These are phyloP conservation scores for Sporothrix protearum DNA, from an alignment of 2,329 filamentous ascomycete species.

Conservation along the genomic window DNA sequence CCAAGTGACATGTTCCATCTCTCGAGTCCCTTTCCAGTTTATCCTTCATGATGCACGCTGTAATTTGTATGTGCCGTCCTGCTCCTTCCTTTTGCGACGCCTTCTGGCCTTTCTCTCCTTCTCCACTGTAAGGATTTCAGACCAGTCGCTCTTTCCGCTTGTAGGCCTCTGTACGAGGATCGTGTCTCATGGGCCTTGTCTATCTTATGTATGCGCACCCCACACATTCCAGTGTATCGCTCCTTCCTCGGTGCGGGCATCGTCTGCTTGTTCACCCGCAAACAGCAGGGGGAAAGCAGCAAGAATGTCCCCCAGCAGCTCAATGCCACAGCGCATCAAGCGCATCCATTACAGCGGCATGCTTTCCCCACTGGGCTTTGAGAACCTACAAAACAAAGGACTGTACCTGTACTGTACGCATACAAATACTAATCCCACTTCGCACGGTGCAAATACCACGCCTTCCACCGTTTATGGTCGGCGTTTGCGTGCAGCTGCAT, in stretches of 20 bases:
- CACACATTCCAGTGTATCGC: constrained; percentile 13
- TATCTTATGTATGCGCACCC: background rate
- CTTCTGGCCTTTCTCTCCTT: background rate
- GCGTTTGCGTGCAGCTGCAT: background rate
- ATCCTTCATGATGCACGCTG: background rate
- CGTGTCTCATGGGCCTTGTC: background rate
- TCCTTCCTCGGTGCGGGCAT: constrained; percentile 8
- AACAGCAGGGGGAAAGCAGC: background rate
- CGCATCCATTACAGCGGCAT: background rate
- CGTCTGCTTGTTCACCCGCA: background rate
- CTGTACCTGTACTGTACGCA: too few relatives aligned
- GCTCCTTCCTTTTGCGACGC: background rate
- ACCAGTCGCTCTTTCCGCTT: constrained; percentile 1
- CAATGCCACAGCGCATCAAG: background rate
- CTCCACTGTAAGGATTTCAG: background rate
- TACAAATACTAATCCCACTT: background rate
- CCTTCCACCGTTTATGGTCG: background rate
- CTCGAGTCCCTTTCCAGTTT: background rate
- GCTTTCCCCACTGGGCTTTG: constrained; percentile 1
- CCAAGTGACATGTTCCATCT: background rate
- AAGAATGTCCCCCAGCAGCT: background rate
- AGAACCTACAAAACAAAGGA: background rate
- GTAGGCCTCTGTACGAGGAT: background rate
- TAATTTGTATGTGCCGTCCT: too few relatives aligned
- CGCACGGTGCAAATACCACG: background rate